Evolutionary conservation across 108 stramenopile genomes (phyloP).

Genomic region (Cyclotella kingstonii): DNA sequence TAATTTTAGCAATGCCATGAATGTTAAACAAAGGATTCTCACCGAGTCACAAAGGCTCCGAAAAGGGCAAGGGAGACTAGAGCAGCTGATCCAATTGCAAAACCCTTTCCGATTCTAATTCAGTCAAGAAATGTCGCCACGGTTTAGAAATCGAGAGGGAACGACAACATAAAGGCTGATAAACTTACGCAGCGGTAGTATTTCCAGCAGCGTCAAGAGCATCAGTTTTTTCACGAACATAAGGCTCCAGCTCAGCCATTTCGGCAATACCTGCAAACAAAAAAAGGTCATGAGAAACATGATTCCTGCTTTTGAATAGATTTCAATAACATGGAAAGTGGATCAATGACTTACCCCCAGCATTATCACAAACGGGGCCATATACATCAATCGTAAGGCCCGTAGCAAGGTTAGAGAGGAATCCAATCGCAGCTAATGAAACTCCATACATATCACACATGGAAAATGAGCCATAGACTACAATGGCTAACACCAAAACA

Average conservation of each 20-base stretch:
- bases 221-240: slow-evolving; percentile 97
- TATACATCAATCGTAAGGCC: slow-evolving; percentile 99
- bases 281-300: background rate
- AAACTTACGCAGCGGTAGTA: slow-evolving; percentile 90
- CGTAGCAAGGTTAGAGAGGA: slow-evolving; percentile 97
- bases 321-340: background rate
- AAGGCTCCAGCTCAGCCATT: slow-evolving; percentile 95
- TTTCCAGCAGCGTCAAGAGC: slow-evolving; percentile 98
- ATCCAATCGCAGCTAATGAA: slow-evolving; percentile 96
- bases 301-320: no score
- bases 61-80: slow-evolving; percentile 97
- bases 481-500: slow-evolving; percentile 90
- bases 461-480: slow-evolving; percentile 90
- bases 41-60: slow-evolving; percentile 94
- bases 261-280: slow-evolving; percentile 89
- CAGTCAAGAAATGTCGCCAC: background rate
- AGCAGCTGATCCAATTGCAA: slow-evolving; percentile 99
- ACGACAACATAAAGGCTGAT: background rate
- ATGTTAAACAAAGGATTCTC: no score
- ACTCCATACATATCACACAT: slow-evolving; percentile 96
- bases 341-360: slow-evolving; percentile 81
- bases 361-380: slow-evolving; percentile 99
- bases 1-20: no score
- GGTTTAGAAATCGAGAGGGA: background rate
- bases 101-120: slow-evolving; percentile 93